phyloP scores from a whole-genome alignment of 257 asterid species.

The Scutellaria minor region DNA sequence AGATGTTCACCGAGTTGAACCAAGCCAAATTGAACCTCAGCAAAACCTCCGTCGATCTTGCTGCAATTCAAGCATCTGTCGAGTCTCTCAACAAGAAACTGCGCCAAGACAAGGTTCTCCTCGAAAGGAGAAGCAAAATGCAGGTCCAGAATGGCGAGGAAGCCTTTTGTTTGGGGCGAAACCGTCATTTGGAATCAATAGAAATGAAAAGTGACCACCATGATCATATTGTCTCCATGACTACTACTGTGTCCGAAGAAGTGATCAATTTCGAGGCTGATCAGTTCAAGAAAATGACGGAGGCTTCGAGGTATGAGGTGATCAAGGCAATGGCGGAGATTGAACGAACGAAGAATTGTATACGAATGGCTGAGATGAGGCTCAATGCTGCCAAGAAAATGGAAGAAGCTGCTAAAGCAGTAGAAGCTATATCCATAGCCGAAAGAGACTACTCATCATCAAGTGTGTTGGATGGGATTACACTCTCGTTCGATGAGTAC shows the following conservation, averaged over 20 bases:
- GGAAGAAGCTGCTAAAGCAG: slow-evolving; percentile 93
- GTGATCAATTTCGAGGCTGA: slow-evolving; percentile 63
- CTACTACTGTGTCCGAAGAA: slow-evolving; percentile 22
- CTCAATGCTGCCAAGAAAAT: slow-evolving; percentile 85
- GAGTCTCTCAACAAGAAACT: slow-evolving; percentile 74
- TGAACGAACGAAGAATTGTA: slow-evolving; percentile 76
- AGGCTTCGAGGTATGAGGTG: slow-evolving; percentile 87
- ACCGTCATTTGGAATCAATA: slow-evolving; percentile 3
- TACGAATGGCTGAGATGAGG: slow-evolving; percentile 92
- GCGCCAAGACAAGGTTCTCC: slow-evolving; percentile 49
- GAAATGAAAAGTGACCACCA: not conserved
- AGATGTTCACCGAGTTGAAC: slow-evolving; percentile 62
- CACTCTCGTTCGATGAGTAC: slow-evolving; percentile 76
- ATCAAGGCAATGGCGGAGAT: slow-evolving; percentile 89
- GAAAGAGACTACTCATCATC: slow-evolving; percentile 36
- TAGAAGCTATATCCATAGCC: slow-evolving; percentile 72
- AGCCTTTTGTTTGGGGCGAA: slow-evolving; percentile 27
- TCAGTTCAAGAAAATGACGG: slow-evolving; percentile 87
- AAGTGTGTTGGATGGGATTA: slow-evolving; percentile 42
- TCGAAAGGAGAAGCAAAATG: slow-evolving; percentile 35
- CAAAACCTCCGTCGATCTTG: slow-evolving; percentile 72
- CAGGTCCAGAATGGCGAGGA: slow-evolving; percentile 32
- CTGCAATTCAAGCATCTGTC: slow-evolving; percentile 77
- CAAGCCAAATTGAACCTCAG: slow-evolving; percentile 71
- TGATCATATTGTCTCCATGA: slow-evolving; percentile 22